Conservation (phyloP, 2,329 filamentous ascomycete species). For the Cadophora luteo-olivacea region DNA sequence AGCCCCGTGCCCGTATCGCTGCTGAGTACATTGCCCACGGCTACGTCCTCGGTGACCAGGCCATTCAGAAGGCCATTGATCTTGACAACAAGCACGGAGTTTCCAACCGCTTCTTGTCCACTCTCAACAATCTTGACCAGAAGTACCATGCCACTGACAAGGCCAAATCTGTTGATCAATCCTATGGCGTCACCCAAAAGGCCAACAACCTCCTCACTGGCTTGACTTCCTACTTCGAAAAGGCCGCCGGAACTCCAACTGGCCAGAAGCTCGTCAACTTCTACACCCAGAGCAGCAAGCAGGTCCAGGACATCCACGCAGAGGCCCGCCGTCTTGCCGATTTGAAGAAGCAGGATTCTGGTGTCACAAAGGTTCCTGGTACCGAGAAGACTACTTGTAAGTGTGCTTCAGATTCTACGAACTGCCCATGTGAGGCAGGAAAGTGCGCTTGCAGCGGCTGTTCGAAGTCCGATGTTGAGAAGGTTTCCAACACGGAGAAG, state of each 20-base stretch:
- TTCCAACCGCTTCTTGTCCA: conserved; percentile 77
- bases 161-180: conserved; percentile 82
- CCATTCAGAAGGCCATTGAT: conserved; percentile 68
- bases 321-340: conserved; percentile 90
- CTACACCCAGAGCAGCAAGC: conserved; percentile 83
- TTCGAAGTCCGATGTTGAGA: conserved; percentile 52
- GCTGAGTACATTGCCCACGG: conserved; percentile 97
- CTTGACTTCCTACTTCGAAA: conserved; percentile 90
- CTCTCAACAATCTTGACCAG: conserved; percentile 77
- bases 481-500: conserved; percentile 48
- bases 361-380: conserved; percentile 48
- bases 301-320: conserved; percentile 91
- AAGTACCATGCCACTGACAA: conserved; percentile 90
- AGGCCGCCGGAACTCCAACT: conserved; percentile 84
- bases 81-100: conserved; percentile 92
- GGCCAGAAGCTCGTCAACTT: conserved; percentile 88
- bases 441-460: conserved; percentile 55
- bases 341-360: conserved; percentile 74
- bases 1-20: conserved; percentile 90
- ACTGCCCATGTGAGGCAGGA: conserved; percentile 53
- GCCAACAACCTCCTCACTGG: conserved; percentile 70
- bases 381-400: conserved; percentile 54
- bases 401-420: conserved; percentile 50
- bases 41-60: conserved; percentile 77
- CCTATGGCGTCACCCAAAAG: conserved; percentile 80